Evolutionary conservation across 441 rosid genomes (phyloP).

Genomic region (Erodium chrysanthum): DNA sequence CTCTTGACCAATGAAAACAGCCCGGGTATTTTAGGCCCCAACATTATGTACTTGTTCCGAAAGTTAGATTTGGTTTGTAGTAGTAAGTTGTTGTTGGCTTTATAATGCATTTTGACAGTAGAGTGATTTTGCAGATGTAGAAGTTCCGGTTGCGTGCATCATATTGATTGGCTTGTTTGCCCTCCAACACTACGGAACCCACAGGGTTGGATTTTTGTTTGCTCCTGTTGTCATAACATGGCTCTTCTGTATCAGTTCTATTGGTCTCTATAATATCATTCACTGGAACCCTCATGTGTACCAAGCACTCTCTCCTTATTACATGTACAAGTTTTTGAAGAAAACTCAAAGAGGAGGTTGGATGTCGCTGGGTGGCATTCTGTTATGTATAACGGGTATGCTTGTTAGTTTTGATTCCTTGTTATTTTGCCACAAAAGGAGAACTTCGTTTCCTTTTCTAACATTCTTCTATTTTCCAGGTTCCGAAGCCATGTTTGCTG

Average conservation of each 20-base stretch:
- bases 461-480: constrained; percentile 32
- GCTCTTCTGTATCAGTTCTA: constrained; percentile 77
- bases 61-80: no score
- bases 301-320: constrained; percentile 81
- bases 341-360: constrained; percentile 84
- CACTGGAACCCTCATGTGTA: constrained; percentile 80
- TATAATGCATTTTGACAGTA: not conserved
- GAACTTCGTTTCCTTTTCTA: not conserved
- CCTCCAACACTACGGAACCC: constrained; percentile 93
- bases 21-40: no score
- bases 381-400: constrained; percentile 87
- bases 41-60: no score
- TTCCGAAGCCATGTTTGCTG: constrained; percentile 98
- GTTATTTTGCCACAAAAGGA: not conserved
- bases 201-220: constrained; percentile 73
- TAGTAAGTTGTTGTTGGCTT: not conserved
- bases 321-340: constrained; percentile 93
- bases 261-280: constrained; percentile 80
- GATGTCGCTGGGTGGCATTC: constrained; percentile 96
- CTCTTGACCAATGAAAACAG: not conserved
- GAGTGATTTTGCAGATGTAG: constrained; percentile 53
- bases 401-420: not conserved
- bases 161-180: constrained; percentile 85
- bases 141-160: constrained; percentile 79
- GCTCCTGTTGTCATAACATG: constrained; percentile 78